phyloP scores from a whole-genome alignment of 2,329 filamentous ascomycete species.

The Xylaria digitata region DNA sequence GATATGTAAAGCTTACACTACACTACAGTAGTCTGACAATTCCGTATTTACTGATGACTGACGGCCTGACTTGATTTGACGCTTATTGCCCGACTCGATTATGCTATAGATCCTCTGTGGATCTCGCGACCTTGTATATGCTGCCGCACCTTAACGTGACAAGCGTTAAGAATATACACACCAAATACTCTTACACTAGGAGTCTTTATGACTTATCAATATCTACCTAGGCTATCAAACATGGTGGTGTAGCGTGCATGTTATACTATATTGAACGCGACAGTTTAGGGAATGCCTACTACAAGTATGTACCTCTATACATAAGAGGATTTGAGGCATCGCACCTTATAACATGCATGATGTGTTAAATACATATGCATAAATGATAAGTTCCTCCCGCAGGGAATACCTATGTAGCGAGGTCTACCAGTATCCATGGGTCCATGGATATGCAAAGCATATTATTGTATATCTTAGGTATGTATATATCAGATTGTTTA shows the following conservation, averaged over 20 bases:
- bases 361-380: no score
- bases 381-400: neutral
- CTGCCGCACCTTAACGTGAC: no score
- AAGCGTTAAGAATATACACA: no score
- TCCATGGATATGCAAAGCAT: constrained; percentile 21
- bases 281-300: no score
- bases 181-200: no score
- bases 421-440: neutral
- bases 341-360: neutral
- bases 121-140: neutral
- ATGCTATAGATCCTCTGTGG: constrained; percentile 4
- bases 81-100: constrained; percentile 5
- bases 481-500: constrained; percentile 17
- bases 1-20: constrained; percentile 5
- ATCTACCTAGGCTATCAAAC: no score
- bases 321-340: neutral
- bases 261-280: no score
- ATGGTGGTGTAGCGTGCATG: no score
- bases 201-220: no score
- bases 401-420: neutral
- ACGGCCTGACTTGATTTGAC: neutral
- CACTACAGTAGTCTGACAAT: constrained; percentile 8
- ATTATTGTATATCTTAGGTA: neutral
- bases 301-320: neutral
- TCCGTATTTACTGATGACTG: constrained; percentile 2